Evolutionary conservation across 495 filamentous ascomycete species (phyloP).

Genomic region (Hypoxylon subgilvum): DNA sequence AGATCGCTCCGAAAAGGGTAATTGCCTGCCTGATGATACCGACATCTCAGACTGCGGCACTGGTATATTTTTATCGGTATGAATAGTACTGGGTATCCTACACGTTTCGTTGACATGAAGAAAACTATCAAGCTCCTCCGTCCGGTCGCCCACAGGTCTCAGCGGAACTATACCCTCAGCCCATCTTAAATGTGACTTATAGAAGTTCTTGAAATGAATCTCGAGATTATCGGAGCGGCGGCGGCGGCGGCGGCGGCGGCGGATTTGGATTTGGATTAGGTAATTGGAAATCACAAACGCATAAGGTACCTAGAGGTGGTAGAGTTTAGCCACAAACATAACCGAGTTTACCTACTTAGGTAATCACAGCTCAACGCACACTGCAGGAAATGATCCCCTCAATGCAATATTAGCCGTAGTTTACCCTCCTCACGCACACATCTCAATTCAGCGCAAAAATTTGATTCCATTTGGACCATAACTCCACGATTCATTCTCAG

Average conservation of each 20-base stretch:
- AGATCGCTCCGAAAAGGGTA: conserved; percentile 25
- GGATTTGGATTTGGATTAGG: too few relatives aligned
- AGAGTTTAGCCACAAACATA: background rate
- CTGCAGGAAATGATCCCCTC: conserved; percentile 3
- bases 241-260: too few relatives aligned
- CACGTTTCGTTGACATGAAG: background rate
- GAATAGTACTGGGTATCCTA: background rate
- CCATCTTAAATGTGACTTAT: too few relatives aligned
- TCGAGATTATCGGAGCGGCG: too few relatives aligned
- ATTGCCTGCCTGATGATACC: background rate
- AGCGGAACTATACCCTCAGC: too few relatives aligned
- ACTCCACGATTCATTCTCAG: conserved; percentile 21
- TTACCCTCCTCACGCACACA: conserved; percentile 34
- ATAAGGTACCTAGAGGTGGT: too few relatives aligned
- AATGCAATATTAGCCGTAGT: conserved; percentile 26
- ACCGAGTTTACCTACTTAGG: too few relatives aligned
- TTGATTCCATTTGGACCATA: conserved; percentile 18
- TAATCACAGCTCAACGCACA: too few relatives aligned
- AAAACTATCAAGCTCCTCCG: background rate
- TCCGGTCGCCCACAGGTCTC: too few relatives aligned
- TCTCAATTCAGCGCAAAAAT: conserved; percentile 37
- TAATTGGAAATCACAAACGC: too few relatives aligned
- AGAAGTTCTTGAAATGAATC: too few relatives aligned
- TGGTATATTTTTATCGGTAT: background rate
- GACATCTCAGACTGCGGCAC: background rate